These are phyloP conservation scores for Adansonia digitata DNA, from an alignment of 345 rosid genomes.

Conservation along the genomic window DNA sequence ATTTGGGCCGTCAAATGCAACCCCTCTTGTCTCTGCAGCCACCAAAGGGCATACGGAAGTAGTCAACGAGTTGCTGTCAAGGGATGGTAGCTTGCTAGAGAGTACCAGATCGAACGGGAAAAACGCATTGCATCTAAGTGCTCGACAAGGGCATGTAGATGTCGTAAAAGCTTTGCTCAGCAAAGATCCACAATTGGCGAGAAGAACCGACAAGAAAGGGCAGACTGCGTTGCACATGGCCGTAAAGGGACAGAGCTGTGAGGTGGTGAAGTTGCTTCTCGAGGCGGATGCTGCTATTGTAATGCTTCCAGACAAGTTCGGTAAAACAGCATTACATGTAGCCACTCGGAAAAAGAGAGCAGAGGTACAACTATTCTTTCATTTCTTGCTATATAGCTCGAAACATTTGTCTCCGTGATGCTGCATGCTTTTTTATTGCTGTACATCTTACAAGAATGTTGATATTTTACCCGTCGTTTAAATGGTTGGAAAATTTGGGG, in stretches of 20 bases:
- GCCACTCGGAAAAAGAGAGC: constrained; percentile 88
- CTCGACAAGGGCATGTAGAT: constrained; percentile 80
- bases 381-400: background rate
- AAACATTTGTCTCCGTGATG: background rate
- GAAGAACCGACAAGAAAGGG: constrained; percentile 88
- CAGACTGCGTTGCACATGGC: constrained; percentile 98
- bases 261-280: constrained; percentile 83
- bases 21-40: constrained; percentile 88
- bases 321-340: constrained; percentile 86
- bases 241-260: constrained; percentile 82
- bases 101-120: constrained; percentile 76
- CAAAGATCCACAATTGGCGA: constrained; percentile 83
- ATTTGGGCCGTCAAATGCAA: constrained; percentile 73
- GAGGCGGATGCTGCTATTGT: constrained; percentile 95
- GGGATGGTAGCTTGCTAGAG: constrained; percentile 71
- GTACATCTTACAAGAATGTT: background rate
- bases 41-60: constrained; percentile 86
- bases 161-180: constrained; percentile 63
- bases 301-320: constrained; percentile 89
- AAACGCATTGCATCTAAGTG: constrained; percentile 90
- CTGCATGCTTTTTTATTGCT: background rate
- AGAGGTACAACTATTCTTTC: constrained; percentile 44
- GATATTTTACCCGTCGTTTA: background rate
- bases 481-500: too few relatives aligned
- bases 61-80: constrained; percentile 70